Base-by-base conservation (phyloP, 2,329 filamentous ascomycete genomes). In the Xylaria sp. region DNA sequence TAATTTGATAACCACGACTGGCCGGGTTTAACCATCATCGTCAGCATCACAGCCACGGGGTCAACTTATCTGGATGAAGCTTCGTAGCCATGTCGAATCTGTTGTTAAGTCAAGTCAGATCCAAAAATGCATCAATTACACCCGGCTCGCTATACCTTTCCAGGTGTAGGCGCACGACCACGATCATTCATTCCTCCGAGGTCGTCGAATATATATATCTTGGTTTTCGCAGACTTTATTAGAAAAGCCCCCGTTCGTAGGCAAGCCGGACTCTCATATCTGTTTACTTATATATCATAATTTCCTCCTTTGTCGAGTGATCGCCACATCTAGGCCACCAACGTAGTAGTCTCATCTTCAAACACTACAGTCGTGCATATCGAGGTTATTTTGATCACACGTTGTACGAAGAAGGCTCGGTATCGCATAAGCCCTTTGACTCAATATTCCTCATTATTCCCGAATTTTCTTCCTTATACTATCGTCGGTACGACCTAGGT, bases 11-110 rank as follows among this genome's bases (percentile, higher is more conserved):
- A 27, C 35, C 5, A 23, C n/a, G 23, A 54, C 59, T 37, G n/a
- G 16, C 16, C 6, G 8, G 54, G 54, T 60, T 58, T 48, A 37
- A 51, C 16, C 40, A n/a, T 27, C 18, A 60, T 65, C 23, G 58
- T 68, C 68, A 61, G 68, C 68, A 53, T 35, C 51, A 70, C 47
- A 70, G 68, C 68, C 57, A 51, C 44, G 51, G 16, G 25, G 21
- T 51, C 57, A 12, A 16, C 51, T 40, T 32, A 35, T 40, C 53
- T 47, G 21, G 44, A 65, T 42, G 25, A 51, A 62, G n/a, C 40
- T 63, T 63, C 51, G 25, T 50, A 51, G 51, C 51, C 60, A 51
- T 69, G 63, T 48, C 60, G 10, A 35, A 27, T 63, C 47, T 59
- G 53, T 29, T 21, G 37, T 23, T 29, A 23, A 57, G 59, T 32